Base-by-base conservation (phyloP, 805 yeast genomes). In the Komagataella ulmi region DNA sequence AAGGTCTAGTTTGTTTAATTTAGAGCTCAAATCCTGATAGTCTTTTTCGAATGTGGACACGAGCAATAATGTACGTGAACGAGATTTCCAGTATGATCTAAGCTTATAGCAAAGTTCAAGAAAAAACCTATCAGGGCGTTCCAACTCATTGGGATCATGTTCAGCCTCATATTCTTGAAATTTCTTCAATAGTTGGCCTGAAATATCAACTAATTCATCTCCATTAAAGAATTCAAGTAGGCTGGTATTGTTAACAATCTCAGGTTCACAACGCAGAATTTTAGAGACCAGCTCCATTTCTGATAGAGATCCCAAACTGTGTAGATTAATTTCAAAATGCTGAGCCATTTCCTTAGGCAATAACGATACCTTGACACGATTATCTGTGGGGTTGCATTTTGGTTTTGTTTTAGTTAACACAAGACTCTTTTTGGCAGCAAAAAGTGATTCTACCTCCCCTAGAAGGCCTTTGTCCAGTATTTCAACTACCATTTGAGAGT, bases 291-390 rank as follows among this genome's bases (percentile, higher is more conserved):
- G 69, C 46, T 79, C 81, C 23, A 72, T 77, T 46, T 77, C 88
- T 3, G 75, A 60, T 40, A 75, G 60, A 30, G 65, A 65, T 17
- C 80, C 75, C 62, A 77, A 85, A 60, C 77, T 71, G 59, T 85
- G 90, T 52, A 85, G 69, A 59, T 85, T 85, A 58, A 85, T 85
- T 45, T 88, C 88, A 65, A 85, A 84, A 60, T 85, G 90, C 59
- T 85, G 93, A 1, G 87, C 82, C 17, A 83, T 60, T 56, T 85
- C 93, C 54, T 89, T 71, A 0, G 90, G 73, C 56, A 85, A 69
- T 57, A 83, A 80, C 0, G 81, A 61, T 3, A 79, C 59, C 57
- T 77, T 75, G 52, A 75, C 69, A 54, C 70, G 67, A 1, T 72
- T 68, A 52, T 68, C 73, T 3, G 17, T 44, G 45, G 10, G 44